A percentile compares a stretch with the other conserved stretches of the same genome.
Conservation (phyloP, 345 rosid species). For the Citrus sinensis region DNA sequence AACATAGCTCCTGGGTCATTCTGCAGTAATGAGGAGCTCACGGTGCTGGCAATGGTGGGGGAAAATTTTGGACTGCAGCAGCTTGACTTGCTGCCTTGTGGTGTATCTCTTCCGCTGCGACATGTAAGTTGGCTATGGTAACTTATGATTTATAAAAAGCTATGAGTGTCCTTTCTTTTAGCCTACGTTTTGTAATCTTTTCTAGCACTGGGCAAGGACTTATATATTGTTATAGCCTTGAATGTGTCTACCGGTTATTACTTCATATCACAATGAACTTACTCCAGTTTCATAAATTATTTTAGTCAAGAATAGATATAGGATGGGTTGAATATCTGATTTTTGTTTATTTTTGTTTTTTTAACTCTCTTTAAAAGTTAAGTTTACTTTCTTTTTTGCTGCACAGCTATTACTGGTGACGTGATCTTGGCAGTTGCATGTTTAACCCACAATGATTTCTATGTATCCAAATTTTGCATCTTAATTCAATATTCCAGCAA, state of each 20-base stretch:
- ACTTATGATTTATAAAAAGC: neutral
- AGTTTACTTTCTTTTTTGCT: neutral
- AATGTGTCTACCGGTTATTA: neutral
- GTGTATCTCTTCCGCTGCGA: constrained; percentile 90
- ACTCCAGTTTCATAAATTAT: neutral
- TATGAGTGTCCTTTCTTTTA: neutral
- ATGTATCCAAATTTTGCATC: neutral
- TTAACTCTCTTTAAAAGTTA: neutral
- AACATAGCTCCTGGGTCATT: constrained; percentile 74
- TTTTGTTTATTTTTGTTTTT: neutral
- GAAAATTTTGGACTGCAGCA: constrained; percentile 92
- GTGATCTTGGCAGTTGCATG: neutral
- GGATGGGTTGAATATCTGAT: constrained; percentile 8
- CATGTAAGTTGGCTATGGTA: constrained; percentile 63
- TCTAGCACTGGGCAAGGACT: neutral
- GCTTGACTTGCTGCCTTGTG: constrained; percentile 80
- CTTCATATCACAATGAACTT: neutral
- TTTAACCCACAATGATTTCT: neutral
- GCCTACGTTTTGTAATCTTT: neutral
- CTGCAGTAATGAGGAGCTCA: constrained; percentile 67
- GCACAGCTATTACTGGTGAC: neutral
- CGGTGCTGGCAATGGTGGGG: constrained; percentile 92
- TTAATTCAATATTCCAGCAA: neutral
- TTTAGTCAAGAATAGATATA: neutral
- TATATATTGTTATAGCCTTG: neutral